Evolutionary conservation across 495 filamentous ascomycete species (phyloP), one percentile per base, ranked within the genome.

Genomic region (Aspergillus homomorphus): DNA sequence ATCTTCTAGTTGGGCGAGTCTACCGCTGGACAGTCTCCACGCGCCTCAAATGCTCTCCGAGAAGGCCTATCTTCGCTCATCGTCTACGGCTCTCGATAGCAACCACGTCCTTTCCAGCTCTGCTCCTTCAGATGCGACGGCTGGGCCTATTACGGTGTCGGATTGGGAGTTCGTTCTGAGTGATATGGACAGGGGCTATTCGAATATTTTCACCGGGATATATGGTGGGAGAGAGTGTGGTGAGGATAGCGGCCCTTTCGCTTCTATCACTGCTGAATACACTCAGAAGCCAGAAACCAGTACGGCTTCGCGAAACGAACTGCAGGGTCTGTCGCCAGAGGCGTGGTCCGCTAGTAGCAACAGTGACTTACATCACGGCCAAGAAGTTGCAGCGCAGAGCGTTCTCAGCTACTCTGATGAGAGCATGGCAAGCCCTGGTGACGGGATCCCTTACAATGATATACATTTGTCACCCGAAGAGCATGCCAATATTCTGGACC

Each of bases 121-220:
- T 20, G 63, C 68, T 14, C 69, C 68, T 7, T 66, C 66, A 55
- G 72, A 77, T 48, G 52, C 65, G 1, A 49, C 62, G 0, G 45
- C 53, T 1, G 68, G 69, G 3, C 59, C 77, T 42, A 77, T 86
- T 9, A 83, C 85, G 2, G 70, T 84, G 54, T 77, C 84, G 0
- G 90, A 92, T 60, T 94, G 90, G 91, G 90, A 92, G 67, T 82
- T 84, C 14, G 80, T 94, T 1, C 76, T 92, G 18, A 85, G 86
- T 43, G 85, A 84, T 38, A 84, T 96, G 73, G 91, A 94, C 59
- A 84, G 84, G 33, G 89, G 87, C 4, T 84, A 83, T 64, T 84
- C 86, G 16, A 92, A 90, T 66, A 84, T 93, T 10, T 94, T 91
- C 78, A 89, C 89, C 60, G 85, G 87, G 10, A 91, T 93, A 53